Conservation (phyloP, 208 protist genomes). For the Zelonia costaricensis region DNA sequence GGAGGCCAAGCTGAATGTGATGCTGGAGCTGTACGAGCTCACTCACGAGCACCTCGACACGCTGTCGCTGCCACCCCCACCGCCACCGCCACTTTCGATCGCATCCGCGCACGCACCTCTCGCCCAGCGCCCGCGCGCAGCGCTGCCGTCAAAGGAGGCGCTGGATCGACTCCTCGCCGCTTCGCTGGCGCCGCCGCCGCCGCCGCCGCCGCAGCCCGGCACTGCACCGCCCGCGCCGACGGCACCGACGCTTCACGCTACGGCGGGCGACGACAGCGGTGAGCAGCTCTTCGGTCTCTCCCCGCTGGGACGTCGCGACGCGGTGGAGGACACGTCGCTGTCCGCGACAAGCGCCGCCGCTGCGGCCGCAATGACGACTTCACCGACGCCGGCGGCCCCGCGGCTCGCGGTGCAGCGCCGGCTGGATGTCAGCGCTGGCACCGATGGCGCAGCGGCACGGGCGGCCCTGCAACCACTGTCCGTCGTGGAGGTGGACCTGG, state of each 20-base stretch:
- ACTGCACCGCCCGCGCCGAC: not conserved
- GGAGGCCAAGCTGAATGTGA: conserved; percentile 68
- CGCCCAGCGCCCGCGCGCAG: no score
- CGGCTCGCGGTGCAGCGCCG: not conserved
- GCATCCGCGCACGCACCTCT: no score
- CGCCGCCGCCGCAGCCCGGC: not conserved
- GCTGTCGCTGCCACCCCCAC: conserved; percentile 23
- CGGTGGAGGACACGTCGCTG: conserved; percentile 5
- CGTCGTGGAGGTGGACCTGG: conserved; percentile 26
- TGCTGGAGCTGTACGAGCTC: conserved; percentile 83
- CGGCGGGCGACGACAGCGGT: no score
- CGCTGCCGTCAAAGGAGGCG: no score
- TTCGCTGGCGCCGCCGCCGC: not conserved
- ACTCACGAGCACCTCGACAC: conserved; percentile 73
- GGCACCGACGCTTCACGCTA: no score
- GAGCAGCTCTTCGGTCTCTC: conserved; percentile 10
- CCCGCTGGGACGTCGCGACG: conserved; percentile 1
- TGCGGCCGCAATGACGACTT: not conserved
- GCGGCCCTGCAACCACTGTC: not conserved
- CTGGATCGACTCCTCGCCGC: no score
- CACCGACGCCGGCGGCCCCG: conserved; percentile 2
- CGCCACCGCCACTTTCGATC: no score
- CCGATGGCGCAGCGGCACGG: not conserved
- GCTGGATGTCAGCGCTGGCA: conserved; percentile 11
- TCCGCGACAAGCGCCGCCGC: not conserved